These are phyloP conservation scores for Tylopilus subfusipes DNA, from an alignment of 768 basidiomycete species.

Conservation along the genomic window DNA sequence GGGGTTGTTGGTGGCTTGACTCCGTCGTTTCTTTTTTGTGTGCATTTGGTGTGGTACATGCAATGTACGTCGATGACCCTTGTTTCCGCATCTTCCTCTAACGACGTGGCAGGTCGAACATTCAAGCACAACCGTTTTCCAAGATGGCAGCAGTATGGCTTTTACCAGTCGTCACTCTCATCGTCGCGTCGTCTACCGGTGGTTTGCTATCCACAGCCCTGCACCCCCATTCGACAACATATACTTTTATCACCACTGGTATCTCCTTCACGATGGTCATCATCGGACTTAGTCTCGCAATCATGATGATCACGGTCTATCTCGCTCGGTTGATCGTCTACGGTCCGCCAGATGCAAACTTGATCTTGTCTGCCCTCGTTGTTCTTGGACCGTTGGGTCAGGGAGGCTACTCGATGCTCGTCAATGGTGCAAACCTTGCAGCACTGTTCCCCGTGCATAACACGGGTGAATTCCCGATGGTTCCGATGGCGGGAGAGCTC, in stretches of 20 bases:
- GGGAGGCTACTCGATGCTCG: slow-evolving; percentile 44
- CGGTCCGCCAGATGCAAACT: slow-evolving; percentile 38
- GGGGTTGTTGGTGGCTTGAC: slow-evolving; percentile 54
- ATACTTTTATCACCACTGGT: slow-evolving; percentile 41
- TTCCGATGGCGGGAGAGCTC: slow-evolving; percentile 37
- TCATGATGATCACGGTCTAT: slow-evolving; percentile 49
- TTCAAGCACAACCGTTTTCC: slow-evolving; percentile 40
- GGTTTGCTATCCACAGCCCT: slow-evolving; percentile 43
- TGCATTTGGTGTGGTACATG: slow-evolving; percentile 48
- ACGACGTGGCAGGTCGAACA: slow-evolving; percentile 37
- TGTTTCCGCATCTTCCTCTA: not conserved
- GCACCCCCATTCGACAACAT: slow-evolving; percentile 31
- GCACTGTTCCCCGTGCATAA: slow-evolving; percentile 33
- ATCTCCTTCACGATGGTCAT: slow-evolving; percentile 42
- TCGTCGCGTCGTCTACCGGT: slow-evolving; percentile 53
- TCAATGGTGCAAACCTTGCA: slow-evolving; percentile 39
- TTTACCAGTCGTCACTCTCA: slow-evolving; percentile 48
- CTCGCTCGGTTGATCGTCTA: slow-evolving; percentile 41
- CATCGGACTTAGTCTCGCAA: slow-evolving; percentile 45
- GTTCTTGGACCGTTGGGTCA: slow-evolving; percentile 54
- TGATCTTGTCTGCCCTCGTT: slow-evolving; percentile 45
- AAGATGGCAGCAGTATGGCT: slow-evolving; percentile 47
- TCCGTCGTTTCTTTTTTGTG: slow-evolving; percentile 38
- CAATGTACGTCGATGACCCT: slow-evolving; percentile 34
- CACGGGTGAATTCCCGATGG: slow-evolving; percentile 31